Evolutionary conservation across 2,329 filamentous ascomycete genomes (phyloP), one percentile per base, ranked within the genome.

Genomic region (Exophiala sp.): DNA sequence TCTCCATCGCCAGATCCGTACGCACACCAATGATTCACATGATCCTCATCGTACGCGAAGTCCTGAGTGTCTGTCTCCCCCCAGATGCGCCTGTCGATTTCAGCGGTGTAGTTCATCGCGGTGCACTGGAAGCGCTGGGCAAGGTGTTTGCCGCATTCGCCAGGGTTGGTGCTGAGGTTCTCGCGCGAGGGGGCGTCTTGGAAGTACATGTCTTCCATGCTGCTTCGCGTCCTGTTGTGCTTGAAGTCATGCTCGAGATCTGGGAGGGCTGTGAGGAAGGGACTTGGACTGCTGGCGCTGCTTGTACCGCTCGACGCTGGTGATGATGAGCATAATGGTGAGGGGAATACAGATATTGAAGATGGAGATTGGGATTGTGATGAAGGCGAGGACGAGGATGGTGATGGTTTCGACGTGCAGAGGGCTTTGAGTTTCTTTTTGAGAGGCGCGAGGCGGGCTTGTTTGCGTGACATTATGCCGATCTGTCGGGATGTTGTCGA

Each of bases 121-220:
- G 55, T 51, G 33, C 50, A 57, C 6, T 20, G 5, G n/a, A 14
- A 33, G 4, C 42, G 46, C 16, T 54, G 41, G 5, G n/a, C 8
- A 12, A 24, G 10, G 11, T 57, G 46, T 18, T 36, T 41, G 1
- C n/a, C n/a, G 6, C 29, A 18, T 9, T 56, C 50, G 16, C 50
- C 55, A 1, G 55, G 55, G 29, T 57, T 57, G 21, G 38, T 34
- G 46, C 50, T 45, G 18, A 54, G 47, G 21, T 41, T 47, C 18
- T 47, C 14, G 12, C 55, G 50, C 9, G 41, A 54, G 9, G 35
- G n/a, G 12, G 55, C 29, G 7, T 48, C 39, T 18, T 35, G 6
- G 29, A 57, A 57, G 43, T 57, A 57, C 8, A 46, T 32, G n/a
- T 47, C 42, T 20, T 57, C 55, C 11, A 57, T 57, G n/a, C 41